Evolutionary conservation across 257 asterid genomes (phyloP).

Genomic region (Buddleja alternifolia): DNA sequence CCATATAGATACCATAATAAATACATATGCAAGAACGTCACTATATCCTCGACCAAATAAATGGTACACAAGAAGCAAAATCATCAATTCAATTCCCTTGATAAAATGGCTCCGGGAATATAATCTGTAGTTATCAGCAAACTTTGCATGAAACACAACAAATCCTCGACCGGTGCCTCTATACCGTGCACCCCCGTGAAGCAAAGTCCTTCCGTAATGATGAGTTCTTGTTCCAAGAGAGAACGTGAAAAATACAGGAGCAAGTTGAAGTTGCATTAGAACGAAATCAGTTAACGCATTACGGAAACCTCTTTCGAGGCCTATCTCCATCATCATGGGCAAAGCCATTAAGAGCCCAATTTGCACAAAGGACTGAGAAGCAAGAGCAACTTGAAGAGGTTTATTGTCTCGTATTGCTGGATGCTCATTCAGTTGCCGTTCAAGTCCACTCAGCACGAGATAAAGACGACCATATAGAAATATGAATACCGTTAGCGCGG

Average conservation of each 20-base stretch:
- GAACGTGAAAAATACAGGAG: conserved; percentile 89
- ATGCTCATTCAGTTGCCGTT: conserved; percentile 61
- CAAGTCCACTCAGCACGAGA: conserved; percentile 92
- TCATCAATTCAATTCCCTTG: conserved; percentile 89
- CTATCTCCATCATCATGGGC: conserved; percentile 99
- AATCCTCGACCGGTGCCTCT: conserved; percentile 95
- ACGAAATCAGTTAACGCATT: conserved; percentile 84
- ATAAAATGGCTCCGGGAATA: conserved; percentile 92
- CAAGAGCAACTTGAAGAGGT: conserved; percentile 98
- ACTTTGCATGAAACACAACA: conserved; percentile 92
- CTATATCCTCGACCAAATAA: conserved; percentile 71
- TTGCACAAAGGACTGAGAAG: conserved; percentile 94
- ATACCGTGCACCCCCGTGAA: conserved; percentile 93
- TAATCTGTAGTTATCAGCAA: conserved; percentile 82
- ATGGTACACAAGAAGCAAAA: conserved; percentile 85
- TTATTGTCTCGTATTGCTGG: conserved; percentile 86
- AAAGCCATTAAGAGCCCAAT: conserved; percentile 89
- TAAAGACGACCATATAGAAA: conserved; percentile 95
- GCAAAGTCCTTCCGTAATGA: conserved; percentile 86
- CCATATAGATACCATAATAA: conserved; percentile 89
- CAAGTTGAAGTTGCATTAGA: conserved; percentile 91
- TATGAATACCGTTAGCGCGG: conserved; percentile 80
- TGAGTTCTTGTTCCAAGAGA: conserved; percentile 94
- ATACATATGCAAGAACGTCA: conserved; percentile 66
- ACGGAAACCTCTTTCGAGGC: conserved; percentile 91